Evolutionary conservation across 495 filamentous ascomycete genomes (phyloP).

Genomic region (Friedmanniomyces simplex): DNA sequence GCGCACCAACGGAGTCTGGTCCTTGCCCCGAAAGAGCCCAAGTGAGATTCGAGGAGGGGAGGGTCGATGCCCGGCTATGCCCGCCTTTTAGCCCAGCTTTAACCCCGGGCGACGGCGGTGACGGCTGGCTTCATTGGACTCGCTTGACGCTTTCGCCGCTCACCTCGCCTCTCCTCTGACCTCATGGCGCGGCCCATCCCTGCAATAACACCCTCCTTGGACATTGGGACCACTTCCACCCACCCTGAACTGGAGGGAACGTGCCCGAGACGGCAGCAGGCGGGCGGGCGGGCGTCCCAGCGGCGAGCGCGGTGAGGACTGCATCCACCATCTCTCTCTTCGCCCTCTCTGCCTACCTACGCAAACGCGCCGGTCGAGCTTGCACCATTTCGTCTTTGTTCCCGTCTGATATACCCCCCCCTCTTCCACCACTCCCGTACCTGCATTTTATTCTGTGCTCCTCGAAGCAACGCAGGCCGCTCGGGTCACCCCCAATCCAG

Average conservation of each 20-base stretch:
- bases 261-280: background rate
- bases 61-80: background rate
- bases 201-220: background rate
- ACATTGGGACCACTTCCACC: background rate
- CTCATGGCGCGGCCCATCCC: background rate
- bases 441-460: background rate
- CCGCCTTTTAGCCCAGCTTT: background rate
- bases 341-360: background rate
- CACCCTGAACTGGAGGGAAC: background rate
- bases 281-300: too few relatives aligned
- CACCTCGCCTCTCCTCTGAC: background rate
- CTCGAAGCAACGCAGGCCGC: background rate
- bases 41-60: background rate
- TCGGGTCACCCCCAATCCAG: background rate
- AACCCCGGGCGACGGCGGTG: too few relatives aligned
- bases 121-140: background rate
- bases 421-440: background rate
- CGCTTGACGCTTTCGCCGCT: background rate
- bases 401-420: background rate
- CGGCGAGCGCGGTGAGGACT: background rate
- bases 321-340: background rate
- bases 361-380: background rate
- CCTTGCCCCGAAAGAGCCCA: background rate
- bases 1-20: background rate
- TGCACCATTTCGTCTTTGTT: background rate